Base-by-base conservation (phyloP, 1,284 basidiomycete species). In the Ganoderma lucidum region DNA sequence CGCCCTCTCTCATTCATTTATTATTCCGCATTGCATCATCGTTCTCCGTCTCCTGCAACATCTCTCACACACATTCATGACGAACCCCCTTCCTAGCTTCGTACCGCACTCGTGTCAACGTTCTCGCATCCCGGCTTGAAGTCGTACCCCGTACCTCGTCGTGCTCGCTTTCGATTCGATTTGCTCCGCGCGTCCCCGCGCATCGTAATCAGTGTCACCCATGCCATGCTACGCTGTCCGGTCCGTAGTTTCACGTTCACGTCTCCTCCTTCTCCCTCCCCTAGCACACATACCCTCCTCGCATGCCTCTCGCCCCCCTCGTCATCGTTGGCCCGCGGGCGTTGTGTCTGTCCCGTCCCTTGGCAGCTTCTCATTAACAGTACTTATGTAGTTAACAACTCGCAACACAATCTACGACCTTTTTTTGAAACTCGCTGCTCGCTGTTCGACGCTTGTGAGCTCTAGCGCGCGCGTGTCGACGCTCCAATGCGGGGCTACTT, bases 1-100 rank as follows among this genome's bases (percentile, higher is more conserved):
- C 45, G 8, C 10, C 12, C 45, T 51, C 48, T 12, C 48, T 51
- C 48, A 51, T 17, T 39, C 35, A 37, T 59, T 59, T 59, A 59
- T 59, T 59, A 59, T 59, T 59, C 35, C 56, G 56, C 56, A 39
- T 23, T 39, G 56, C 56, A 59, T 59, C 56, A 59, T 59, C 56
- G 56, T 17, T 35, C 19, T 10, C 19, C 32, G 6, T 6, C 15
- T 51, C 48, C 51, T 28, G 6, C n/a, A 10, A 9, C 53, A 32
- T 30, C 37, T 17, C 56, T 39, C 37, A 19, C 23, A 39, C 35
- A 30, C 56, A 59, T 59, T n/a, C 56, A 39, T 59, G 32, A 59
- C 56, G 56, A 37, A 35, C 1, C 55, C 32, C 32, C 28, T 17
- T 35, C 56, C n/a, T 59, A 59, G 23, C 48, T 51, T 8, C 56